Conservation (phyloP, 164 flowering plant species). For the Aristolochia fimbriata region DNA sequence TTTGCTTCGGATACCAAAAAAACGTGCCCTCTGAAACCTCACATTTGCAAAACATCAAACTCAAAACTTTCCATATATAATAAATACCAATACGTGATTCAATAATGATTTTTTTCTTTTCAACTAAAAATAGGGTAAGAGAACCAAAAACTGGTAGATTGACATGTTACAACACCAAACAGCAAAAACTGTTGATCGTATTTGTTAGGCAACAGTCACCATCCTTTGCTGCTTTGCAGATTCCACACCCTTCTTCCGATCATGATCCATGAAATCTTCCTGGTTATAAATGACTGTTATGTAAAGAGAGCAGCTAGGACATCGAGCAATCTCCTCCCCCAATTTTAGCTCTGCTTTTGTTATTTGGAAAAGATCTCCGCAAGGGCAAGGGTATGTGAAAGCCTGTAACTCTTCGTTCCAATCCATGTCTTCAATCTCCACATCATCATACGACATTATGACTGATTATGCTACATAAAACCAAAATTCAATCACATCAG, state of each 20-base stretch:
- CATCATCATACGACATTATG: constrained; percentile 91
- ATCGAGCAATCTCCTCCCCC: constrained; percentile 91
- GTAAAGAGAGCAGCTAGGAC: constrained; percentile 95
- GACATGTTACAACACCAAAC: too few species aligned
- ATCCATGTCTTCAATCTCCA: constrained; percentile 97
- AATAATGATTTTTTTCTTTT: too few species aligned
- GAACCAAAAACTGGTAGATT: too few species aligned
- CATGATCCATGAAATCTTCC: constrained; percentile 54
- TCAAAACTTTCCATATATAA: too few species aligned
- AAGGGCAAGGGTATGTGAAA: constrained; percentile 87
- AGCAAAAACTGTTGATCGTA: neutral
- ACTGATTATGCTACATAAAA: too few species aligned
- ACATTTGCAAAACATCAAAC: too few species aligned
- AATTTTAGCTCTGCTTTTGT: constrained; percentile 64
- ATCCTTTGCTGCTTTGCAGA: constrained; percentile 38
- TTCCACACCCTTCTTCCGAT: constrained; percentile 16
- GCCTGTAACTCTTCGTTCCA: constrained; percentile 82
- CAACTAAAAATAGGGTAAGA: too few species aligned
- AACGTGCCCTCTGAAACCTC: too few species aligned
- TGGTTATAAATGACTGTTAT: constrained; percentile 79
- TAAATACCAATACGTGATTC: too few species aligned
- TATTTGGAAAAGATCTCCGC: constrained; percentile 92
- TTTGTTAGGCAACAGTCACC: constrained; percentile 38
- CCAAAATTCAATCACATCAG: too few species aligned
- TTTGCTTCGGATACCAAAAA: too few species aligned